Conservation (phyloP, 208 protist species). For the Wallacemonas rigidus region DNA sequence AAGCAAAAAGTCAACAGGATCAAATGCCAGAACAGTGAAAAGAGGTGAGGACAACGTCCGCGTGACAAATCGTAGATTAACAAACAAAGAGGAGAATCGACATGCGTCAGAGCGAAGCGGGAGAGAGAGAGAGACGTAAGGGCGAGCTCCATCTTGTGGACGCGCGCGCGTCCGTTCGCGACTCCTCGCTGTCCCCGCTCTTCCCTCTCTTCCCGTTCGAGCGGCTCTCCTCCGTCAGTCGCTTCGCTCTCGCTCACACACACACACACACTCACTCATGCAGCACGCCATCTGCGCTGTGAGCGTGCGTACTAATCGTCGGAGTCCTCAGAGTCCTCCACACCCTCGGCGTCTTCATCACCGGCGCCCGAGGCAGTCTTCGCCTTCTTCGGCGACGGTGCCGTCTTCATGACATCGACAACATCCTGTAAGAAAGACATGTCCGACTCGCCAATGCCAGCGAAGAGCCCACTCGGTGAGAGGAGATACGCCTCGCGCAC, state of each 20-base stretch:
- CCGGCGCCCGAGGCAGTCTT: not conserved
- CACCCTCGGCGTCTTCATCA: slow-evolving; percentile 1
- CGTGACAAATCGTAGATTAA: not conserved
- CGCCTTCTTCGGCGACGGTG: not conserved
- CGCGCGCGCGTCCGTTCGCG: no score
- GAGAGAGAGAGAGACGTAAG: no score
- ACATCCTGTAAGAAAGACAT: slow-evolving; percentile 16
- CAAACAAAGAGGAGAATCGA: not conserved
- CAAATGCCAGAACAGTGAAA: not conserved
- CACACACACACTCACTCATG: not conserved
- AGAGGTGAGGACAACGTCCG: no score
- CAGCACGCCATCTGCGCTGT: not conserved
- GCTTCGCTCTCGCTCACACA: not conserved
- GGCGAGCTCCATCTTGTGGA: no score
- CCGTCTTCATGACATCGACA: slow-evolving; percentile 5
- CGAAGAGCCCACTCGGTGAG: slow-evolving; percentile 55
- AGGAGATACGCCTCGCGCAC: slow-evolving; percentile 59
- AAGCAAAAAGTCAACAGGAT: not conserved
- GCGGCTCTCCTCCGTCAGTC: no score
- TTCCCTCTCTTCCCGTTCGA: no score
- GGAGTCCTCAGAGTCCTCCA: slow-evolving; percentile 1
- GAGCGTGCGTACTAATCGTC: not conserved
- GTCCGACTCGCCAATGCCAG: slow-evolving; percentile 15
- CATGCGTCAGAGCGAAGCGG: no score
- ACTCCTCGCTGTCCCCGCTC: no score